Base-by-base conservation (phyloP, 345 rosid species). In the Noccaea bulbosa region DNA sequence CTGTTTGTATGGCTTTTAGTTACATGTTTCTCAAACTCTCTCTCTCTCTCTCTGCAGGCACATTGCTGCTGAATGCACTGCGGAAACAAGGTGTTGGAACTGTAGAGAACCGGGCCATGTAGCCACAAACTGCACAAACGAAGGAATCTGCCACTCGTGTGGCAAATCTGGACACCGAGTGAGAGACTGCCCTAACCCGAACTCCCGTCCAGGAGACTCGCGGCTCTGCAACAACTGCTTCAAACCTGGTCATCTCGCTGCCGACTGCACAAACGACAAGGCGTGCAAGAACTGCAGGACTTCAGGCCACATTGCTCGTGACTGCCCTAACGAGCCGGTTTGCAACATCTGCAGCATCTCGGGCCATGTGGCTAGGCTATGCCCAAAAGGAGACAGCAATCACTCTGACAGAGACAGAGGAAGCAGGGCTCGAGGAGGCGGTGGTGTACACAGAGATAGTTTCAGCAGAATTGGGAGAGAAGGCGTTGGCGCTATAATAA, bases 201-300 rank as follows among this genome's bases (percentile, higher is more conserved):
- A 79, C 38, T 62, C 91, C 67, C 87, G 85, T 27, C 83, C 96
- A 14, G 91, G 96, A 35, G 96, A 94, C 80, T 59, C 78, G 72
- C 83, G 95, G 83, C 77, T 91, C 46, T 94, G 99, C 81, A 94
- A 91, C 79, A 91, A 94, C 83, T 94, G 97, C 85, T 94, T 85
- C 74, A 94, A 89, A 82, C 89, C 85, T 47, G 98, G 99, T 8
- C 99, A 91, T 79, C 81, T 94, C 51, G 88, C 89, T 0, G 93
- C 83, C 46, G 95, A 89, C 65, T 94, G 97, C 78, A 91, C 99
- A 50, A 91, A 94, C 57, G 96, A 89, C 71, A 94, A 86, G 80
- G 97, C 99, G 2, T 89, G 99, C 82, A 94, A 91, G 83, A 91
- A 91, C 78, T 94, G 99, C 70, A 84, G 96, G 85, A 89, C 84